A percentile compares a stretch with the other conserved stretches of the same genome.
Evolutionary conservation across 2,329 filamentous ascomycete species (phyloP).

Genomic region (Stagonosporopsis chrysanthemi): DNA sequence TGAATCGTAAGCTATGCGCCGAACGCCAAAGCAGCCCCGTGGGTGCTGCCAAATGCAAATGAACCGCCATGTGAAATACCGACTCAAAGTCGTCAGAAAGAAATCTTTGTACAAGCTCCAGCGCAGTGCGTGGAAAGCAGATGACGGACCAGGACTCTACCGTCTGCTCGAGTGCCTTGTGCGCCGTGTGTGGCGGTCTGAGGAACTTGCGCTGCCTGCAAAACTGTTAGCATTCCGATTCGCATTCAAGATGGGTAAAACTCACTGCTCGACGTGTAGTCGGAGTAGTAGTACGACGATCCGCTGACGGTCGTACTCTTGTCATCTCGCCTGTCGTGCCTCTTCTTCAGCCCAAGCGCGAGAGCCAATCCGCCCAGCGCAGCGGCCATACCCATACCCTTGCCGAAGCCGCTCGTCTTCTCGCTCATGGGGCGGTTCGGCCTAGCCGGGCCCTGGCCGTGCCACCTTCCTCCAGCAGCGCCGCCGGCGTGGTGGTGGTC

Average conservation of each 20-base stretch:
- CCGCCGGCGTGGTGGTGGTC: slow-evolving; percentile 68
- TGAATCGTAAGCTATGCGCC: slow-evolving; percentile 24
- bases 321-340: slow-evolving; percentile 52
- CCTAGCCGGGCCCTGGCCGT: slow-evolving; percentile 51
- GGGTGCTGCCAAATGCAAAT: slow-evolving; percentile 15
- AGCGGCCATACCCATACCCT: slow-evolving; percentile 50
- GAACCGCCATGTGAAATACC: not conserved
- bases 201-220: slow-evolving; percentile 55
- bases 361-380: slow-evolving; percentile 55
- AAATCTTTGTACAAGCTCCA: slow-evolving; percentile 4
- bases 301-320: slow-evolving; percentile 53
- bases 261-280: slow-evolving; percentile 60
- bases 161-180: slow-evolving; percentile 43
- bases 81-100: slow-evolving; percentile 18
- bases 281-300: slow-evolving; percentile 52
- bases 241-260: slow-evolving; percentile 11
- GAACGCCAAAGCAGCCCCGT: slow-evolving; percentile 21
- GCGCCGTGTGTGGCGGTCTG: slow-evolving; percentile 51
- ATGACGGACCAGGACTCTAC: not conserved
- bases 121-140: not conserved
- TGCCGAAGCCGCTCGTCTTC: slow-evolving; percentile 47
- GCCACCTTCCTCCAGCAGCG: slow-evolving; percentile 61
- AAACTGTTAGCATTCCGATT: slow-evolving; percentile 23
- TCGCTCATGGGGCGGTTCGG: slow-evolving; percentile 42
- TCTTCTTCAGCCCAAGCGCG: slow-evolving; percentile 55